Percentiles rank a stretch among this genome's conserved stretches.
phyloP scores from a whole-genome alignment of 2,329 filamentous ascomycete species.

The Xylaria sp. region DNA sequence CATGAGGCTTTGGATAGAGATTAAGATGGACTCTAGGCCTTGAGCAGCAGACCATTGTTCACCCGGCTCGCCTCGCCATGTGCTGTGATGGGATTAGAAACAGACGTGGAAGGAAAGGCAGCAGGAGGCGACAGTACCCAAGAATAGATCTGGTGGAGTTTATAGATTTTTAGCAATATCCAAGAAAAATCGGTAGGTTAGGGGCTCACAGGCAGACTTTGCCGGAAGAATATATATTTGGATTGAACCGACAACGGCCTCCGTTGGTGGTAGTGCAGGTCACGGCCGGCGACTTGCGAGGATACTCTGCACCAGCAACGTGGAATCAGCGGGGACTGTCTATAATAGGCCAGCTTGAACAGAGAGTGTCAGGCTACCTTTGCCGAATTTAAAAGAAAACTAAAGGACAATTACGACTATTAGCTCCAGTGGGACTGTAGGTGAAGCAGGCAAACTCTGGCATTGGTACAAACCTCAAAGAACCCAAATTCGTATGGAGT shows the following conservation, averaged over 20 bases:
- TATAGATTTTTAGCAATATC: conserved; percentile 12
- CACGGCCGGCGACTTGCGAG: conserved; percentile 66
- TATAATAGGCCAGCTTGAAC: not conserved
- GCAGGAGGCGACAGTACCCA: conserved; percentile 60
- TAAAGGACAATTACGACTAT: conserved; percentile 43
- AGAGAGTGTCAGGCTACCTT: conserved; percentile 57
- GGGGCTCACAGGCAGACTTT: conserved; percentile 89
- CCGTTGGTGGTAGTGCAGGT: conserved; percentile 82
- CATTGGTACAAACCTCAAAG: conserved; percentile 74
- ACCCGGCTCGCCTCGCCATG: conserved; percentile 87
- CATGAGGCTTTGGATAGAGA: conserved; percentile 97
- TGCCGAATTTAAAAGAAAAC: conserved; percentile 79
- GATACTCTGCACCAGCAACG: conserved; percentile 72
- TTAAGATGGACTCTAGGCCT: conserved; percentile 88
- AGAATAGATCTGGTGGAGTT: conserved; percentile 71
- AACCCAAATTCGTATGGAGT: conserved; percentile 98
- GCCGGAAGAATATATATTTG: conserved; percentile 90
- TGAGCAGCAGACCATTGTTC: conserved; percentile 98
- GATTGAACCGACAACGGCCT: conserved; percentile 91
- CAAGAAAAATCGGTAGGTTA: not conserved
- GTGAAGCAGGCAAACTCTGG: not conserved
- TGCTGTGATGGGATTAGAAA: conserved; percentile 57
- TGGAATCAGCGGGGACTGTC: conserved; percentile 12
- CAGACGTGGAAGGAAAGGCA: conserved; percentile 5
- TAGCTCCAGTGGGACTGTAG: conserved; percentile 31